Evolutionary conservation across 805 yeast species (phyloP), one percentile per base, ranked within the genome.

Genomic region (Huiozyma naganishii): DNA sequence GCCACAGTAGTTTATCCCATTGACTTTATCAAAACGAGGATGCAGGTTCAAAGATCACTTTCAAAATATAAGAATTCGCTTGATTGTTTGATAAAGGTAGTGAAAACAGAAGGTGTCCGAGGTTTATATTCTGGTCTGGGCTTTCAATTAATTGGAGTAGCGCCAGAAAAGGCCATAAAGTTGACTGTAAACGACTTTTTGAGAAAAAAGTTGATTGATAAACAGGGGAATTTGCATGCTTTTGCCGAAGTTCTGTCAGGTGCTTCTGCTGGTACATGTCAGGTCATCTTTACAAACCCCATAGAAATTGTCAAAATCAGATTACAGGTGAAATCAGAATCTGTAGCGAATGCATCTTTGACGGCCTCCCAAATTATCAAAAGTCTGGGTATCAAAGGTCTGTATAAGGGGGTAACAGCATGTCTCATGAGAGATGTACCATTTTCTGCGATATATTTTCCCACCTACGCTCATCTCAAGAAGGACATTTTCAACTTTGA

Each of bases 1-100:
- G 97, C 98, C n/a, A 86, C 96, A 6, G 85, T 83, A 11, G 98
- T 90, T 37, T 90, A 90, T 62, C 98, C 98, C 30, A 92, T 92
- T 52, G 98, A 90, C 66, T 71, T 92, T 61, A 88, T 90, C 51
- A 90, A 90, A 68, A 90, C 98, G 5, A 78, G 97, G 64, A 87
- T 90, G 95, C 98, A 90, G 68, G 95, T 95, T 48, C 97, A 90
- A 68, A 77, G 87, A 51, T 77, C 78, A 47, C 71, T 76, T 41
- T 67, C 80, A 1, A 67, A 79, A 40, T 90, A 90, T 65, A 76
- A 74, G 48, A 87, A 84, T 56, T 88, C 95, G 7, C 48, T 80
- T 27, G 97, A 90, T 61, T 92, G 97, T 66, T 81, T 89, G 62
- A 66, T 71, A 38, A 87, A 88, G 58, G 87, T 89, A 37, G 48